A percentile compares a stretch with the other conserved stretches of the same genome.
Evolutionary conservation across 345 rosid species (phyloP).

Genomic region (Syzygium jambos): DNA sequence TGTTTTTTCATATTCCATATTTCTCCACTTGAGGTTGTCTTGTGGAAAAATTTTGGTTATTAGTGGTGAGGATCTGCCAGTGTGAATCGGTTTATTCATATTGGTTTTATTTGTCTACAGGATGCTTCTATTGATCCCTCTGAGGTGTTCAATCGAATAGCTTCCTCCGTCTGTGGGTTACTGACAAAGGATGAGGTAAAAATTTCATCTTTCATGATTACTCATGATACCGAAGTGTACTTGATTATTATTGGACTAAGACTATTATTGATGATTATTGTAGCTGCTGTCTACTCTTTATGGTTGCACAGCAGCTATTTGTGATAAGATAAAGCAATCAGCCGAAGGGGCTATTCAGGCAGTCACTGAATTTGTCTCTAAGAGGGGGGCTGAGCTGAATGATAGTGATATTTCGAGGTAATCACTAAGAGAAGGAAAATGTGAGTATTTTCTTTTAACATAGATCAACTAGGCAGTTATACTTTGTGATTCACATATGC

Average conservation of each 20-base stretch:
- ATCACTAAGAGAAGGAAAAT: not conserved
- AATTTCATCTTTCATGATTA: conserved; percentile 2
- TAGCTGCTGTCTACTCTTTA: conserved; percentile 81
- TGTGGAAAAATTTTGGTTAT: not conserved
- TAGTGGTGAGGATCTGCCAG: conserved; percentile 7
- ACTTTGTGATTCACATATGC: conserved; percentile 11
- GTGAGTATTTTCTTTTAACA: not conserved
- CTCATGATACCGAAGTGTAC: conserved; percentile 3
- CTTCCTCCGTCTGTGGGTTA: conserved; percentile 65
- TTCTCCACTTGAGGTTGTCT: not conserved
- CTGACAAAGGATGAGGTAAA: conserved; percentile 74
- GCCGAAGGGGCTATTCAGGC: conserved; percentile 98
- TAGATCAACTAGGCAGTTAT: not conserved
- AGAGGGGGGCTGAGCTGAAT: conserved; percentile 71
- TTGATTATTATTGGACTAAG: not conserved
- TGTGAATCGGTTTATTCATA: conserved; percentile 22
- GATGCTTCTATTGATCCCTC: conserved; percentile 99
- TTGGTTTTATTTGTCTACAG: conserved; percentile 29
- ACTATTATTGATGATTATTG: conserved; percentile 27
- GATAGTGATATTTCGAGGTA: conserved; percentile 76
- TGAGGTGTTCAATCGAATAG: conserved; percentile 91
- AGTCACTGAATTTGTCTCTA: conserved; percentile 74
- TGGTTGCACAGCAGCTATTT: conserved; percentile 67
- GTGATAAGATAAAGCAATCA: conserved; percentile 81
- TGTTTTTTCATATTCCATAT: not conserved